Evolutionary conservation across 352 stramenopile genomes (phyloP).

Genomic region (Globisporangium takayamanum): DNA sequence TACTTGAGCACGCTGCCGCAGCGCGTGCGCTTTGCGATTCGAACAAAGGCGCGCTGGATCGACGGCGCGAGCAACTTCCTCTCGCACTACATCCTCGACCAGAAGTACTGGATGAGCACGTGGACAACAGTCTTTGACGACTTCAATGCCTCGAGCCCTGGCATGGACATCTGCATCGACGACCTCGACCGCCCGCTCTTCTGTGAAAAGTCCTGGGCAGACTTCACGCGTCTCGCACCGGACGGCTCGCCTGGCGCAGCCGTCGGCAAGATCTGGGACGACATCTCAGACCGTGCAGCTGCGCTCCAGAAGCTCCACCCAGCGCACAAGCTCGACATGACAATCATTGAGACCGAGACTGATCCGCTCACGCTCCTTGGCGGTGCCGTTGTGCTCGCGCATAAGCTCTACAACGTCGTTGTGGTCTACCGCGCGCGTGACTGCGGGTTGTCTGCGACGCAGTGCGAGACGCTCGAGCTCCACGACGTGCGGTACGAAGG

Average conservation of each 20-base stretch:
- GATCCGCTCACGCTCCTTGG: conserved; percentile 43
- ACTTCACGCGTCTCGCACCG: conserved; percentile 17
- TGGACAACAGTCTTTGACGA: conserved; percentile 41
- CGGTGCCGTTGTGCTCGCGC: conserved; percentile 35
- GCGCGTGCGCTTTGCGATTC: conserved; percentile 40
- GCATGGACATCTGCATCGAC: conserved; percentile 44
- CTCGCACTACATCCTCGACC: conserved; percentile 42
- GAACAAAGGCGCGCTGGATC: conserved; percentile 43
- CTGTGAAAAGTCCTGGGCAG: conserved; percentile 50
- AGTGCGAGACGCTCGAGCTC: conserved; percentile 24
- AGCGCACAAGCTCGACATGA: conserved; percentile 35
- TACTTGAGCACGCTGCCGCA: conserved; percentile 38
- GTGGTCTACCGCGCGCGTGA: conserved; percentile 36
- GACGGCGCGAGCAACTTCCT: conserved; percentile 41
- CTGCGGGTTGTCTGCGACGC: conserved; percentile 2
- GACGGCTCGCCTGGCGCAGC: conserved; percentile 7
- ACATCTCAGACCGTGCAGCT: conserved; percentile 25
- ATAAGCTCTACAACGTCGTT: conserved; percentile 53
- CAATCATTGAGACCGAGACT: conserved; percentile 40
- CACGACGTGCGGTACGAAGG: conserved; percentile 45
- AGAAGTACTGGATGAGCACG: conserved; percentile 53
- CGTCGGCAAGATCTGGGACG: conserved; percentile 32
- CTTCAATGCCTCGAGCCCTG: conserved; percentile 19
- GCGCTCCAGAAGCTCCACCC: conserved; percentile 22
- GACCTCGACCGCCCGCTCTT: conserved; percentile 47